Evolutionary conservation across 225 moss, liverwort and hornwort species (phyloP), one percentile per base, ranked within the genome.

Genomic region (Bryum argenteum): DNA sequence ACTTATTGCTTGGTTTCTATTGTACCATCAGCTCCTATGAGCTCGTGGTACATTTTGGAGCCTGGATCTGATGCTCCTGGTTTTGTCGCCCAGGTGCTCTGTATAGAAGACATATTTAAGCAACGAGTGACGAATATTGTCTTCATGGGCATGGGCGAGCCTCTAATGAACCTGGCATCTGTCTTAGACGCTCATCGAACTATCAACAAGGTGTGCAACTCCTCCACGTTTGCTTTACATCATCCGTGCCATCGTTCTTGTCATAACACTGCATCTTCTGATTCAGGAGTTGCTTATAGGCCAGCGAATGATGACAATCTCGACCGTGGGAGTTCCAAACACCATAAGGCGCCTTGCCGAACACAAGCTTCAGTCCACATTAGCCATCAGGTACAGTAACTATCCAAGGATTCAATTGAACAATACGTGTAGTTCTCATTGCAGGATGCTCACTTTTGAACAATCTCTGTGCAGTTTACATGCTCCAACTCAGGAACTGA

Each of bases 131-230:
- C 91, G 71, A 98, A 98, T 82, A 84, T 98, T 47, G 98, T 98
- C 24, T 94, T 98, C 70, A 98, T 98, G 98, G 98, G 98, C 63
- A 98, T 98, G 98, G 98, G 98, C 63, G 98, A 98, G 71, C 94
- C 98, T 12, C 81, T 98, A 64, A 91, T 98, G 89, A 98, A 98
- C 72, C 81, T 98, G 47, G 80, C 66, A 71, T 81, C 83, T 60
- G 83, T 98, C 47, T 71, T 98, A 65, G 83, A 85, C 53, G 94
- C 98, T 11, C 87, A 92, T 76, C 92, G 83, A 9, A 81, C 82
- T 26, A 58, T 98, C 55, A 98, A 98, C 64, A 89, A 92, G 94
- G 98, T 98, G 37, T 52, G 50, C 38, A 47, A 26, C 54, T 63
- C 63, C 54, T 54, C 33, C 11, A 28, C 33, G 20, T 53, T 59